phyloP scores from a whole-genome alignment of 2,329 filamentous ascomycete genomes.

The Epicoccum sorghinum region DNA sequence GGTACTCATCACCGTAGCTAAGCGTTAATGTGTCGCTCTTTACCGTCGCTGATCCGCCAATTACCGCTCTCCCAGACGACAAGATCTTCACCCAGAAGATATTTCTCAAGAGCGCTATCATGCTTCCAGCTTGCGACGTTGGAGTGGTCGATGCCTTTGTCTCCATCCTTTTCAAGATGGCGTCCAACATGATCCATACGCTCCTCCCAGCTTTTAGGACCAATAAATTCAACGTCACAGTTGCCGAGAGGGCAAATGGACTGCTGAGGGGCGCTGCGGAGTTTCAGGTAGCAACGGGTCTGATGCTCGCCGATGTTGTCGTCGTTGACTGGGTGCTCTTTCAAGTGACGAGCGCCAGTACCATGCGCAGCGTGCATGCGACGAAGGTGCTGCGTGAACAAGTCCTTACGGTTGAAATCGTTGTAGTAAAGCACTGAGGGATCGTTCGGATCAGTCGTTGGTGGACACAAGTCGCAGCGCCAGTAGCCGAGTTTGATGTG shows the following conservation, averaged over 20 bases:
- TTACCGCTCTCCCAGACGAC: conserved; percentile 34
- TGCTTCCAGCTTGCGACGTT: conserved; percentile 33
- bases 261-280: conserved; percentile 65
- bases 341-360: conserved; percentile 46
- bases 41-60: conserved; percentile 46
- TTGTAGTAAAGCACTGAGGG: conserved; percentile 50
- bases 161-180: conserved; percentile 69
- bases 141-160: conserved; percentile 28
- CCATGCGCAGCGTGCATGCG: conserved; percentile 75
- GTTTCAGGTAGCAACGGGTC: conserved; percentile 62
- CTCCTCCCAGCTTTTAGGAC: conserved; percentile 73
- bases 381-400: conserved; percentile 86
- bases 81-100: conserved; percentile 49
- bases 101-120: conserved; percentile 44
- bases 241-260: conserved; percentile 64
- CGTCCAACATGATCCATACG: conserved; percentile 86
- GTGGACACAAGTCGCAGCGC: conserved; percentile 70
- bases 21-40: conserved; percentile 9
- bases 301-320: conserved; percentile 63
- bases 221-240: conserved; percentile 70
- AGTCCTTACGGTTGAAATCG: conserved; percentile 89
- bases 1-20: background rate
- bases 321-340: conserved; percentile 55
- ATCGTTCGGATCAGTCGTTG: conserved; percentile 41
- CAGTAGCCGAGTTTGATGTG: conserved; percentile 78